Base-by-base conservation (phyloP, 192 early-diverging fungal species). In the Chytriomyces sp. region DNA sequence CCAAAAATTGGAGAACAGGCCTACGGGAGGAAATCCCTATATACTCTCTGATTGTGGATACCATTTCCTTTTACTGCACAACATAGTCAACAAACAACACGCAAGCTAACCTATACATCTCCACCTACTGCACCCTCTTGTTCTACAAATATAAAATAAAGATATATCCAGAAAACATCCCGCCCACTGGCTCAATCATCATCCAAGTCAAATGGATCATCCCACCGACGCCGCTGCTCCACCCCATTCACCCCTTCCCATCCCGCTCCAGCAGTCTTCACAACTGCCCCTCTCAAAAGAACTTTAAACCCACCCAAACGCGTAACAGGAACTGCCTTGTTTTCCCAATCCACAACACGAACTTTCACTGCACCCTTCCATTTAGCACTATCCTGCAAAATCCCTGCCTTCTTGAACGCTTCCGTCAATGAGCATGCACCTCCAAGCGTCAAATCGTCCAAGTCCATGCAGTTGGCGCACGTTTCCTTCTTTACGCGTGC, bases 401-500 rank as follows among this genome's bases (percentile, higher is more conserved):
- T 10, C 10, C 57, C 57, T 13, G 20, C 50, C 18, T n/a, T 6
- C 8, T 18, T 50, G 50, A 71, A 71, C 8, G 69, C 47, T 10
- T 50, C 69, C 18, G 69, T 71, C 8, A 71, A 45, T 3, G 49
- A 57, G 3, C 18, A 20, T 3, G 16, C 50, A 48, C 69, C 69
- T 23, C 69, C 69, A 26, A 71, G 18, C 18, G 26, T 23, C 10
- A 71, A 26, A 26, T 71, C 57, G 24, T 71, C 69, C 50, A 59
- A 71, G 50, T 71, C 69, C 28, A 71, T 18, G 69, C 69, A 71
- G 69, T 71, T 71, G 9, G 16, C 8, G 45, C 69, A 71, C 2
- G 18, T 20, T 8, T 71, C 69, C 5, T 45, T 20, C 11, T 18
- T 43, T 1, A 50, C 20, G 5, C 69, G 69, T 11, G 69, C 69